phyloP scores from a whole-genome alignment of 345 rosid genomes.

The Arabidopsis arenosa region DNA sequence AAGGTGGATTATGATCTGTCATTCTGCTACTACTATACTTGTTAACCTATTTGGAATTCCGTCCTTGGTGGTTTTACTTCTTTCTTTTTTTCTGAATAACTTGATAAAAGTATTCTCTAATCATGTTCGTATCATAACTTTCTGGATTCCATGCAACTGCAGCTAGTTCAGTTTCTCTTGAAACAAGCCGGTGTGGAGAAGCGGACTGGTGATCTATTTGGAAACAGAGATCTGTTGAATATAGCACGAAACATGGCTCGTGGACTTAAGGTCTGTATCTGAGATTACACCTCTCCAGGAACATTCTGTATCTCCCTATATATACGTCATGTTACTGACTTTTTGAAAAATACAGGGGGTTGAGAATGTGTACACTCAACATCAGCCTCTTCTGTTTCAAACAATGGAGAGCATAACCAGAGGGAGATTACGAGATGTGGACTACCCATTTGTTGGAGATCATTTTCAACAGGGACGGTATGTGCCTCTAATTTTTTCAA shows the following conservation, averaged over 20 bases:
- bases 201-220: slow-evolving; percentile 93
- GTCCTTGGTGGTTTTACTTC: not conserved
- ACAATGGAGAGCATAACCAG: slow-evolving; percentile 92
- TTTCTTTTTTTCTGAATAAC: slow-evolving; percentile 8
- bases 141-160: slow-evolving; percentile 48
- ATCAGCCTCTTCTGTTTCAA: slow-evolving; percentile 94
- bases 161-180: slow-evolving; percentile 93
- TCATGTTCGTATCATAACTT: slow-evolving; percentile 30
- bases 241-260: slow-evolving; percentile 99
- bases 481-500: slow-evolving; percentile 31
- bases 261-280: slow-evolving; percentile 80
- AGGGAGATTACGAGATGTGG: slow-evolving; percentile 92
- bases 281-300: slow-evolving; percentile 23
- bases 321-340: slow-evolving; percentile 6
- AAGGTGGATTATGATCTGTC: slow-evolving; percentile 6
- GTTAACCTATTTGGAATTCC: not conserved
- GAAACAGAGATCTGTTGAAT: slow-evolving; percentile 90
- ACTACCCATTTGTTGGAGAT: slow-evolving; percentile 91
- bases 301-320: slow-evolving; percentile 18
- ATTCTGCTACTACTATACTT: slow-evolving; percentile 2
- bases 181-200: slow-evolving; percentile 97
- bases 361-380: slow-evolving; percentile 98
- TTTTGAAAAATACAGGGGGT: slow-evolving; percentile 62
- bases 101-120: not conserved
- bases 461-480: slow-evolving; percentile 98